Conservation (phyloP, 495 filamentous ascomycete genomes). For the Cenococcum geophilum region DNA sequence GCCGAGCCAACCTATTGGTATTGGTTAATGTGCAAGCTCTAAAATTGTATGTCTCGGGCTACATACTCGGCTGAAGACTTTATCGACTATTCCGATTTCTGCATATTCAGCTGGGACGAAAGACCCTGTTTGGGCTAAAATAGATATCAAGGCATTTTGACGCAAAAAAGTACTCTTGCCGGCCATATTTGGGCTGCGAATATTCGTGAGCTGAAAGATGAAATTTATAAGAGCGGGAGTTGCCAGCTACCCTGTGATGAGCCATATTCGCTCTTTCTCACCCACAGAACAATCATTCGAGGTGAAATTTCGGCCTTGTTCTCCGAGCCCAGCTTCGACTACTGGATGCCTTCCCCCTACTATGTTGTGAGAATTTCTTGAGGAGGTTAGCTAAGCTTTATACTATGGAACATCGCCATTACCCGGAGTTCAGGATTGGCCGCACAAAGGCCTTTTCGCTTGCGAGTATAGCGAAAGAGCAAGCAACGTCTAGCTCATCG, state of each 20-base stretch:
- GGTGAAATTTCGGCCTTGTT: slow-evolving; percentile 76
- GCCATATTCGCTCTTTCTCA: slow-evolving; percentile 59
- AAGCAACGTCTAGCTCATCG: slow-evolving; percentile 85
- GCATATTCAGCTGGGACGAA: slow-evolving; percentile 87
- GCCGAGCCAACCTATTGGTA: slow-evolving; percentile 56
- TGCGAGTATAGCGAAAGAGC: slow-evolving; percentile 74
- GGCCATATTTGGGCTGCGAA: slow-evolving; percentile 83
- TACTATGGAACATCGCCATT: neutral
- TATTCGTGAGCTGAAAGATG: neutral
- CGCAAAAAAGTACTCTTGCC: slow-evolving; percentile 93
- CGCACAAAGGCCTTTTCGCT: slow-evolving; percentile 64
- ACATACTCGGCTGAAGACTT: slow-evolving; percentile 69
- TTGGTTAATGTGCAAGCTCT: neutral
- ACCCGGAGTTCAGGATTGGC: slow-evolving; percentile 55
- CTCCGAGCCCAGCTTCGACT: slow-evolving; percentile 72
- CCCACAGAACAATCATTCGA: slow-evolving; percentile 82
- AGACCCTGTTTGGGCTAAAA: slow-evolving; percentile 84
- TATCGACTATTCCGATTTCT: slow-evolving; percentile 80
- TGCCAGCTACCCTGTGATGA: slow-evolving; percentile 59
- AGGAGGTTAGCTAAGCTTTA: neutral
- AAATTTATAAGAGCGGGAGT: neutral
- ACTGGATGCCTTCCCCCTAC: slow-evolving; percentile 83
- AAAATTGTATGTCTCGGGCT: neutral
- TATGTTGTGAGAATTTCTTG: slow-evolving; percentile 51
- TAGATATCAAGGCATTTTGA: slow-evolving; percentile 88